Evolutionary conservation across 192 early-diverging fungal species (phyloP), one percentile per base, ranked within the genome.

Genomic region (Chytriomyces sp.): DNA sequence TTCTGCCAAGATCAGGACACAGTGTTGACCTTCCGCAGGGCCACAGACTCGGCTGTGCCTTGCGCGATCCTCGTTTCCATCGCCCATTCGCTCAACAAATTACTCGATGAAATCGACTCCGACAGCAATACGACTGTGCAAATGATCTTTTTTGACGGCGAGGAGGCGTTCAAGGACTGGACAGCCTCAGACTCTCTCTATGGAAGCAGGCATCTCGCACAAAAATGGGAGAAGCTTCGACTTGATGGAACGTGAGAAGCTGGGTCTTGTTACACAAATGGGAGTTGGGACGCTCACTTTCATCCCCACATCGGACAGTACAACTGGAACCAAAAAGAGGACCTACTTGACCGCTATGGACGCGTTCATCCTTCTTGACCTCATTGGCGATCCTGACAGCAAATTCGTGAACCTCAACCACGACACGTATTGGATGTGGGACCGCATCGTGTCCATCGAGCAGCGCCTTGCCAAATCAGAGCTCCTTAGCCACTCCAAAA

Each of bases 111-210:
- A 26, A 76, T 78, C 38, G 77, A 64, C 39, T n/a, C 75, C 6
- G 6, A 44, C 40, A 6, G 40, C n/a, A 62, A 55, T 36, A 78
- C 84, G 0, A 92, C 90, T 7, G 44, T 97, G 52, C 96, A 98
- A 77, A 59, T 98, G n/a, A 85, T 98, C 28, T 98, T 98, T 66
- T 97, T 98, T 78, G 96, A 98, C 76, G 96, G 96, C 34, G 96
- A 98, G 64, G 96, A 98, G 74, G 94, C 96, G 3, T 93, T 94
- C 75, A 67, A 59, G 22, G 70, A 83, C 2, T 96, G 95, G 95
- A 82, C 87, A 3, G 65, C 26, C 5, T 86, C 77, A 0, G 95
- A 98, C 81, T 98, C 96, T 17, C 78, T 94, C 14, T 98, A 98
- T 81, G 96, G 96, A 5, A 86, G 93, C 37, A 85, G 85, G 34